Conservation (phyloP, 2,329 filamentous ascomycete genomes). For the Diplodia scrobiculata region DNA sequence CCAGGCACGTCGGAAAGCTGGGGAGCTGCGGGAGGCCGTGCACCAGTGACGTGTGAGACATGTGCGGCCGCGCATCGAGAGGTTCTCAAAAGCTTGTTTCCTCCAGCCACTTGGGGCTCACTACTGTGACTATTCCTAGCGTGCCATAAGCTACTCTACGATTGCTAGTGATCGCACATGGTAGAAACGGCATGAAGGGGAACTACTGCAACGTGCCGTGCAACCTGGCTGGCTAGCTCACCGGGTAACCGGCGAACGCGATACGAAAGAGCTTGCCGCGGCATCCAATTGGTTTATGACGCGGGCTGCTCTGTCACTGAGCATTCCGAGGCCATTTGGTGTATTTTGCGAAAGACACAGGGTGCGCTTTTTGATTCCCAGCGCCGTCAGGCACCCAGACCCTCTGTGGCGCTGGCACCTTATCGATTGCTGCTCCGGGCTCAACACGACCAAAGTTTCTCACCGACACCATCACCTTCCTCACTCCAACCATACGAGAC, state of each 20-base stretch:
- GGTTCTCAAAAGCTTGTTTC: slow-evolving; percentile 15
- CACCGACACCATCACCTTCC: background rate
- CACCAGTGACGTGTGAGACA: slow-evolving; percentile 22
- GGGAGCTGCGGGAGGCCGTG: slow-evolving; percentile 23
- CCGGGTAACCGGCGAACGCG: background rate
- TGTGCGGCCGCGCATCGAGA: background rate
- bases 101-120: background rate
- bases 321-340: background rate
- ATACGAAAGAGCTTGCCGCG: slow-evolving; percentile 1
- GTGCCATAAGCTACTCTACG: background rate
- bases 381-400: background rate
- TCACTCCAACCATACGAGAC: background rate
- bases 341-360: background rate
- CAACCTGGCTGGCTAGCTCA: background rate
- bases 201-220: background rate
- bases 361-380: background rate
- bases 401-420: background rate
- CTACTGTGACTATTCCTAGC: slow-evolving; percentile 5
- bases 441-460: slow-evolving; percentile 12
- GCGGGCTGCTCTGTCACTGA: background rate
- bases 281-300: background rate
- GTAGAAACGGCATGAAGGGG: background rate
- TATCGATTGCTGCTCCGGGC: slow-evolving; percentile 13
- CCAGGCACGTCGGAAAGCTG: slow-evolving; percentile 10
- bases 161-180: background rate